Evolutionary conservation across 768 basidiomycete genomes (phyloP), one percentile per base, ranked within the genome.

Genomic region (Boletus speciosus): DNA sequence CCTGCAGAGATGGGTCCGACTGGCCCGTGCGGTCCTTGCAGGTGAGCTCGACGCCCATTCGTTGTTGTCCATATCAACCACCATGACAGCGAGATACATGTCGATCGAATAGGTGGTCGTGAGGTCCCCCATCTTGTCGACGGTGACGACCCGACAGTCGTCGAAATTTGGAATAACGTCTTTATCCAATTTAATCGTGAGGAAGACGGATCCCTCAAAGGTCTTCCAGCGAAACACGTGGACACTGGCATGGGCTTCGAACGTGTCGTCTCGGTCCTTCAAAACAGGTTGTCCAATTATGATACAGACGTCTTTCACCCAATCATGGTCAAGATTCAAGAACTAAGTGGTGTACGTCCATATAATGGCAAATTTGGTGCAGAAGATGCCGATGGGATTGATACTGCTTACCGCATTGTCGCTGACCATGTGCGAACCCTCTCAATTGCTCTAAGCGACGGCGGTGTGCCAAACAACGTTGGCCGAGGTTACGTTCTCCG

Each of bases 211-310:
- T 83, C 85, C 19, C 80, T 99, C 15, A 84, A 81, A 49, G 55
- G 81, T 1, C 81, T 99, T 14, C 97, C 97, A 25, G 83, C 86
- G 32, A 93, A 94, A 72, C 97, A 99, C 63, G 90, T 99, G 58
- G 97, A 99, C 68, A 99, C 97, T 6, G 97, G 97, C 47, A 94
- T 99, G 95, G 97, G 97, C 40, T 99, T 97, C 71, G 97, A 99
- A 71, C 91, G 97, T 49, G 78, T 99, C 29, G 97, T 99, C 27
- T 97, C 95, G 15, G 86, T 89, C 38, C 77, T 98, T 8, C 97
- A 99, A 69, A 84, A 93, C 73, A 88, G 83, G 66, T 77, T 82
- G 23, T 98, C 96, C 44, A 99, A 98, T 74, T 99, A 99, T 73
- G 97, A 99, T 70, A 98, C 97, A 47, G 97, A 99, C 65, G 80